A percentile compares a stretch with the other conserved stretches of the same genome.
phyloP scores from a whole-genome alignment of 2,329 filamentous ascomycete species.

The Pyrenophora tritici-repentis region DNA sequence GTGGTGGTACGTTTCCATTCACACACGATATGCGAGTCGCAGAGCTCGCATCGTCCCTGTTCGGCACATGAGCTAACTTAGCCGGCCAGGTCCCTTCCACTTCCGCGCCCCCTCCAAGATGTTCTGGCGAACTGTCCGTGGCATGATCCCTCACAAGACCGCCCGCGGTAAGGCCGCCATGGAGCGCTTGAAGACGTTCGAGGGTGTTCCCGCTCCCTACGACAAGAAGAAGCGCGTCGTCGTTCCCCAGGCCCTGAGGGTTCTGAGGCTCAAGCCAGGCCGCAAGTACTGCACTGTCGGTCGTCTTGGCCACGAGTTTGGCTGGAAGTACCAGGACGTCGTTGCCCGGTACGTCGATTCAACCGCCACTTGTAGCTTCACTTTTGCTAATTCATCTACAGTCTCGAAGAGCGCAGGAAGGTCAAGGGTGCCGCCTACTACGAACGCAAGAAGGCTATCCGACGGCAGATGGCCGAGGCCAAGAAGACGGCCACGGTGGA shows the following conservation, averaged over 20 bases:
- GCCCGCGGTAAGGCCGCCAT: slow-evolving; percentile 93
- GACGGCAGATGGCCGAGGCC: slow-evolving; percentile 87
- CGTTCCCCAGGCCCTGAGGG: slow-evolving; percentile 95
- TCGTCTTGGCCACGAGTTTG: slow-evolving; percentile 96
- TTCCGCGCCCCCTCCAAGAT: slow-evolving; percentile 99
- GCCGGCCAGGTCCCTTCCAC: slow-evolving; percentile 86
- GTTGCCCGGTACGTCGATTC: slow-evolving; percentile 82
- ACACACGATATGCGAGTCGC: not conserved
- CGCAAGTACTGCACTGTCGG: slow-evolving; percentile 99
- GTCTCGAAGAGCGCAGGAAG: slow-evolving; percentile 99
- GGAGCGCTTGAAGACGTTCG: slow-evolving; percentile 99
- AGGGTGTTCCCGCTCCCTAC: slow-evolving; percentile 98
- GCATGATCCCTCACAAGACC: slow-evolving; percentile 99
- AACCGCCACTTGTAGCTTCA: not conserved
- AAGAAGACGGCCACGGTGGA: slow-evolving; percentile 90
- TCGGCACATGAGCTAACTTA: slow-evolving; percentile 18
- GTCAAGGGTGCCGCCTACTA: slow-evolving; percentile 99
- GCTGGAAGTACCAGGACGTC: slow-evolving; percentile 99
- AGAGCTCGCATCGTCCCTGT: not conserved
- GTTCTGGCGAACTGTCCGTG: slow-evolving; percentile 99
- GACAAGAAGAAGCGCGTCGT: slow-evolving; percentile 99
- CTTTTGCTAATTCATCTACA: slow-evolving; percentile 50
- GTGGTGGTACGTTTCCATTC: slow-evolving; percentile 74
- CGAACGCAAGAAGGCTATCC: slow-evolving; percentile 98
- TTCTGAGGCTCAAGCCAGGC: slow-evolving; percentile 95